Evolutionary conservation across 2,329 filamentous ascomycete species (phyloP).

Genomic region (Pseudogymnoascus sp.): DNA sequence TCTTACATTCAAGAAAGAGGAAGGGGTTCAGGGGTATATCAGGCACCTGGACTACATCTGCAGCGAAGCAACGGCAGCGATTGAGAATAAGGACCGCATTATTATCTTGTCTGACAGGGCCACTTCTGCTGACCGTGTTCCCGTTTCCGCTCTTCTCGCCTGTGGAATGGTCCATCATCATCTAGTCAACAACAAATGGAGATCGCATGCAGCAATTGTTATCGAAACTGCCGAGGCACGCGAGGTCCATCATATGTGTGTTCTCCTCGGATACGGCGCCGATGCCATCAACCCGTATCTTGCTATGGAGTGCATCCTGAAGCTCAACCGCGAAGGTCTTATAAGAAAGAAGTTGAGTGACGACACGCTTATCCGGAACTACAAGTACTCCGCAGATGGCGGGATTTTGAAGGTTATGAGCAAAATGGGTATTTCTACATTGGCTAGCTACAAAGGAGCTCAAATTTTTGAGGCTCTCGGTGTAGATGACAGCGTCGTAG

Average conservation of each 20-base stretch:
- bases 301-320: slow-evolving; percentile 91
- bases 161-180: slow-evolving; percentile 95
- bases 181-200: slow-evolving; percentile 91
- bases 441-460: slow-evolving; percentile 94
- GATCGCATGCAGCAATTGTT: slow-evolving; percentile 76
- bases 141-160: slow-evolving; percentile 78
- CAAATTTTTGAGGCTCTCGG: slow-evolving; percentile 97
- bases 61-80: slow-evolving; percentile 72
- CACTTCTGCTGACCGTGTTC: slow-evolving; percentile 70
- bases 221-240: slow-evolving; percentile 92
- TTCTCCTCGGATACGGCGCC: slow-evolving; percentile 90
- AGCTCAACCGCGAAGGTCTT: slow-evolving; percentile 87
- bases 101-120: slow-evolving; percentile 86
- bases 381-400: slow-evolving; percentile 92
- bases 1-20: slow-evolving; percentile 82
- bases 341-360: slow-evolving; percentile 84
- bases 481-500: slow-evolving; percentile 84
- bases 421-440: slow-evolving; percentile 98
- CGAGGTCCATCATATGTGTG: slow-evolving; percentile 98
- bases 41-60: slow-evolving; percentile 84
- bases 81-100: slow-evolving; percentile 75
- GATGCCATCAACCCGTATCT: slow-evolving; percentile 94
- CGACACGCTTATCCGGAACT: slow-evolving; percentile 82
- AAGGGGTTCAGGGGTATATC: slow-evolving; percentile 77
- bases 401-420: slow-evolving; percentile 98